Percentiles rank a stretch among this genome's conserved stretches.
These are phyloP conservation scores for Salix exigua DNA, from an alignment of 345 rosid genomes.

Conservation along the genomic window DNA sequence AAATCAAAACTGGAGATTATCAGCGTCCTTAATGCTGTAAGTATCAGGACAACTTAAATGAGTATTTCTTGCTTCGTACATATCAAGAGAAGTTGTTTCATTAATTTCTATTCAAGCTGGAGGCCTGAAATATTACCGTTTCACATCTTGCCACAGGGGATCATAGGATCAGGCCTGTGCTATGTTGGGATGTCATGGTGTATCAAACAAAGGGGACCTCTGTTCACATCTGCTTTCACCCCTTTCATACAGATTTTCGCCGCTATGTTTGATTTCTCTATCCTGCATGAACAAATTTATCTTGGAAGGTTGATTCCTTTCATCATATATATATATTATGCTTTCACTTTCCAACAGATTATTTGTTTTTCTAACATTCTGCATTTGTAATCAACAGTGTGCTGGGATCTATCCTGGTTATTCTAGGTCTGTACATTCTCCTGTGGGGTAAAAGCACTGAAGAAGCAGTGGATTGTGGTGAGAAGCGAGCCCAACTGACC, in stretches of 20 bases:
- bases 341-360: not conserved
- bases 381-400: constrained; percentile 39
- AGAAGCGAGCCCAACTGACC: constrained; percentile 34
- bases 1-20: constrained; percentile 17
- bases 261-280: constrained; percentile 17
- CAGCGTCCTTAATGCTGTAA: constrained; percentile 14
- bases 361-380: not conserved
- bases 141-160: constrained; percentile 15
- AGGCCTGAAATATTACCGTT: not conserved
- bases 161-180: constrained; percentile 27
- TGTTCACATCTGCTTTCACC: constrained; percentile 27
- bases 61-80: not conserved
- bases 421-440: constrained; percentile 59
- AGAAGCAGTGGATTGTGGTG: constrained; percentile 32
- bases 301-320: constrained; percentile 20
- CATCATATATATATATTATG: not conserved
- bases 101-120: not conserved
- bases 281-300: constrained; percentile 27
- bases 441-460: constrained; percentile 79
- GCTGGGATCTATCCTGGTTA: constrained; percentile 57
- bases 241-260: constrained; percentile 32
- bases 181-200: constrained; percentile 35
- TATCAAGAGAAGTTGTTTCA: not conserved
- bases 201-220: constrained; percentile 28
- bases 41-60: not conserved